Evolutionary conservation across 148 eudicot species (phyloP).

Genomic region (Spergularia bocconei): DNA sequence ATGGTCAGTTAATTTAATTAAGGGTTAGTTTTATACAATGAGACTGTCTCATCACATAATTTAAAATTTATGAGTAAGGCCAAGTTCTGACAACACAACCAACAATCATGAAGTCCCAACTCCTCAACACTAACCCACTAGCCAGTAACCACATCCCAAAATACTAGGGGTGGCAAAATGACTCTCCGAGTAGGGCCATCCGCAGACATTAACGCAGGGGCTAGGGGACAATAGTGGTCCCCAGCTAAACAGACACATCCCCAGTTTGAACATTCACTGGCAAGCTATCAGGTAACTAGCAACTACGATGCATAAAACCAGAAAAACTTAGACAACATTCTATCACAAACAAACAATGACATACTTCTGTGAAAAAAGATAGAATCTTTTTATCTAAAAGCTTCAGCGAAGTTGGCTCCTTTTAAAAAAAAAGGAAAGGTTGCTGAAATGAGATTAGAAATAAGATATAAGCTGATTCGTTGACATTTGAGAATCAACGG

Average conservation of each 20-base stretch:
- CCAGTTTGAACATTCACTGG: background rate
- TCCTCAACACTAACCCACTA: background rate
- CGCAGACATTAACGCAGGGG: background rate
- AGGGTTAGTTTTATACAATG: too few species aligned
- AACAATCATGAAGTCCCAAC: background rate
- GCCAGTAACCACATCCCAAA: background rate
- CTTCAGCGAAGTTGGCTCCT: too few species aligned
- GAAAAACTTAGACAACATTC: too few species aligned
- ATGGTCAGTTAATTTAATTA: too few species aligned
- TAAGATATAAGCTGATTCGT: too few species aligned
- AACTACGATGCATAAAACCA: background rate
- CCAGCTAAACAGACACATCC: background rate
- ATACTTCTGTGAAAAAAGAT: too few species aligned
- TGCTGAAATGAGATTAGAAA: too few species aligned
- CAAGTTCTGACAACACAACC: background rate
- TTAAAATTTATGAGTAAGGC: background rate
- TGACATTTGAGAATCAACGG: too few species aligned
- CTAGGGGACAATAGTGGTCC: background rate
- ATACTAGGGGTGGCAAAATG: background rate
- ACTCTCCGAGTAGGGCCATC: background rate
- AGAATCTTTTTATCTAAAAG: too few species aligned
- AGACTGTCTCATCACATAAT: too few species aligned
- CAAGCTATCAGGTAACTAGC: background rate
- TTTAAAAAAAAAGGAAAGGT: too few species aligned
- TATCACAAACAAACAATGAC: too few species aligned